Evolutionary conservation across 805 yeast genomes (phyloP), one percentile per base, ranked within the genome.

Genomic region (Candida peoriensis): DNA sequence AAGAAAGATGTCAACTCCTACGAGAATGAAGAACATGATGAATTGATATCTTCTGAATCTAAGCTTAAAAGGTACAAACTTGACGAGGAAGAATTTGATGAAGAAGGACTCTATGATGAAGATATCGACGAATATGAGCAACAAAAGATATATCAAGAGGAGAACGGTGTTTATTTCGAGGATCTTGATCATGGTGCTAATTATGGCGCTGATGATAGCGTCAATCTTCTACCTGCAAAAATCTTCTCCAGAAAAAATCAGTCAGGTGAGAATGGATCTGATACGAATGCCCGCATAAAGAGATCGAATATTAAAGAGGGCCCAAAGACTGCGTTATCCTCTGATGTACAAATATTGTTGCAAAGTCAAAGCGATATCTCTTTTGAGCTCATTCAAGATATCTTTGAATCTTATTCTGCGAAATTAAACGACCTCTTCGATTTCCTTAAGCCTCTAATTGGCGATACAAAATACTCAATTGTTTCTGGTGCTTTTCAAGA

Each of bases 401-500:
- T 37, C 10, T 36, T 34, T 14, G 42, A 34, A 10, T n/a, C 33
- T 6, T 36, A 27, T 17, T 10, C 21, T 22, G 41, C 34, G 11
- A 22, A 20, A 8, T 29, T 37, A 6, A 28, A 36, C 10, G 32
- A 26, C 4, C 33, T 42, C 20, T 37, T 39, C 24, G 23, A 17
- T 14, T 7, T 28, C 6, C 28, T 24, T 1, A 39, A 30, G 24
- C 18, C 34, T 2, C 17, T 37, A 11, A n/a, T 42, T 5, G 46
- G 46, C 8, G 28, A 22, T 17, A 19, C 31, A 7, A 32, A 24
- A 5, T 42, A 32, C 14, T 27, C 24, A 16, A 23, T 19, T 2
- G 39, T 42, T 20, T 22, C 22, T 5, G 36, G 33, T 7, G 46
- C 41, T 15, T 39, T 33, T 22, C 37, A 39, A 24, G 41, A 42